Conservation (phyloP, 164 flowering plant species). For the Berberis vulgaris region DNA sequence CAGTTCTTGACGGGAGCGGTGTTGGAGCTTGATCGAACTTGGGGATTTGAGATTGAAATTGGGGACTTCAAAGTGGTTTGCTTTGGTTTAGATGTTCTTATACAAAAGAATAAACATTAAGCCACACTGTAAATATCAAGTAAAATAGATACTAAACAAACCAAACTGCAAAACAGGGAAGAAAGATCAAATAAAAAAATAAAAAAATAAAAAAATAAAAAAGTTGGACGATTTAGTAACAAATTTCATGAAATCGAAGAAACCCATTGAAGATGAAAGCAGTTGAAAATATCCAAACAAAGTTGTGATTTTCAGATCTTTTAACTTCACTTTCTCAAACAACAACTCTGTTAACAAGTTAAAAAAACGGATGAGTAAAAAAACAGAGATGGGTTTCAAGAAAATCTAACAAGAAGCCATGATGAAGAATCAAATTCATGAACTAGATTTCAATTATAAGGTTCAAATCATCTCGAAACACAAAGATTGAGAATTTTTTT, state of each 20-base stretch:
- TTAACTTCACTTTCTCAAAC: neutral
- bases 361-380: neutral
- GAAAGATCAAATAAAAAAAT: neutral
- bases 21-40: too few relatives aligned
- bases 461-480: too few relatives aligned
- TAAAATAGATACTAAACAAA: neutral
- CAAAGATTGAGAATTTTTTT: too few relatives aligned
- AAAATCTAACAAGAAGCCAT: neutral
- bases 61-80: too few relatives aligned
- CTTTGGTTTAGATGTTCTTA: too few relatives aligned
- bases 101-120: too few relatives aligned
- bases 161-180: constrained; percentile 12
- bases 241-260: neutral
- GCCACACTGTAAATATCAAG: too few relatives aligned
- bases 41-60: too few relatives aligned
- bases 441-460: too few relatives aligned
- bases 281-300: neutral
- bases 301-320: neutral
- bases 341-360: neutral
- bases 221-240: neutral
- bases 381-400: constrained; percentile 3
- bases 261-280: neutral
- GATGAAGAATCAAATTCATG: neutral
- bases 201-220: neutral
- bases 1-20: too few relatives aligned